Evolutionary conservation across 2,329 filamentous ascomycete genomes (phyloP).

Genomic region (Aspergillus niger): DNA sequence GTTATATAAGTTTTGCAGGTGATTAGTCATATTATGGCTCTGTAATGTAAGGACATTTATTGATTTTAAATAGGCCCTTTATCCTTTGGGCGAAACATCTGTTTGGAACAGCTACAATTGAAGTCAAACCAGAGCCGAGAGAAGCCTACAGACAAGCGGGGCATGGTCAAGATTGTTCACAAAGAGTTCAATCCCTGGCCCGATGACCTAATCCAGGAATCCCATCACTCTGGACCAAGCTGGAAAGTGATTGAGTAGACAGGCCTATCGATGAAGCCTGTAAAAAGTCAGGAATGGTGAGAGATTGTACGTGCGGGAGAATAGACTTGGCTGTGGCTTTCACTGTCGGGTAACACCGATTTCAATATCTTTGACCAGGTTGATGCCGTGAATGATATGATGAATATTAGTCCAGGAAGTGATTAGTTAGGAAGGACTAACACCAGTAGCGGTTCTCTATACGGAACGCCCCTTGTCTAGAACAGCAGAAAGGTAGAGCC

Average conservation of each 20-base stretch:
- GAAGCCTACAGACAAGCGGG: too few species aligned
- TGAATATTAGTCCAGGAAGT: slow-evolving; percentile 3
- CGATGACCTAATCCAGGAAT: too few species aligned
- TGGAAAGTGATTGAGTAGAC: background rate
- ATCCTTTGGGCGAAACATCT: too few species aligned
- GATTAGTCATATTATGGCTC: too few species aligned
- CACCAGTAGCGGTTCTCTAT: background rate
- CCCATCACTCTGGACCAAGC: background rate
- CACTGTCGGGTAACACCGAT: background rate
- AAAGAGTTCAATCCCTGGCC: too few species aligned
- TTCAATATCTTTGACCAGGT: background rate
- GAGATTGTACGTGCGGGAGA: background rate
- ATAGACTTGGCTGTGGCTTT: background rate
- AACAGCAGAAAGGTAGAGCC: background rate
- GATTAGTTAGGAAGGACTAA: background rate
- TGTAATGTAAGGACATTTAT: too few species aligned
- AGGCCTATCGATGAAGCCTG: background rate
- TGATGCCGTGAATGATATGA: background rate
- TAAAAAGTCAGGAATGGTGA: background rate
- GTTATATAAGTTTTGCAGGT: too few species aligned
- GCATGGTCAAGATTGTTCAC: too few species aligned
- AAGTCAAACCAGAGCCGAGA: too few species aligned
- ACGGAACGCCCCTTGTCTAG: background rate
- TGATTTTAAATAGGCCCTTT: too few species aligned
- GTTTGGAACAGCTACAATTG: too few species aligned